Percentiles rank a stretch among this genome's conserved stretches.
These are phyloP conservation scores for Umbelopsis isabellina DNA, from an alignment of 192 early-diverging fungal genomes.

Conservation along the genomic window DNA sequence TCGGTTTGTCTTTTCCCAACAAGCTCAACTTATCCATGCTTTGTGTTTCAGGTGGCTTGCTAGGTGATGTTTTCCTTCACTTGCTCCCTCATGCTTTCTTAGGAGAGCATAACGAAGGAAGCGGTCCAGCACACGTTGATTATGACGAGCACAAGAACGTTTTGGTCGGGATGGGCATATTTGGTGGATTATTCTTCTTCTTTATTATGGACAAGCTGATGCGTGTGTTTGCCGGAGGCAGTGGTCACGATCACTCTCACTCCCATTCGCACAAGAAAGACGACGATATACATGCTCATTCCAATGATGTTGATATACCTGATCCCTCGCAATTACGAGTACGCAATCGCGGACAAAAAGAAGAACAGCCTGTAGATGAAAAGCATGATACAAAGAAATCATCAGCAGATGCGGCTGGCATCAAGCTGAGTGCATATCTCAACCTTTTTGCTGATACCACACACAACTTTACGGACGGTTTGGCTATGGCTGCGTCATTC, in stretches of 20 bases:
- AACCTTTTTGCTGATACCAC: conserved; percentile 84
- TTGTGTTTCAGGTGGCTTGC: conserved; percentile 56
- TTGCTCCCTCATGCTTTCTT: conserved; percentile 78
- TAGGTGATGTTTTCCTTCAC: conserved; percentile 87
- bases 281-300: conserved; percentile 36
- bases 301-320: conserved; percentile 37
- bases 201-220: conserved; percentile 85
- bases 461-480: conserved; percentile 87
- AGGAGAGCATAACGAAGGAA: conserved; percentile 45
- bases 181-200: conserved; percentile 75
- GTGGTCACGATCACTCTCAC: conserved; percentile 62
- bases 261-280: conserved; percentile 46
- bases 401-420: not conserved
- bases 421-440: conserved; percentile 67
- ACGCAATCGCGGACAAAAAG: conserved; percentile 35
- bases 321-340: conserved; percentile 29
- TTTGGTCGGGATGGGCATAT: conserved; percentile 74
- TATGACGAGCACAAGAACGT: conserved; percentile 59
- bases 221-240: conserved; percentile 72
- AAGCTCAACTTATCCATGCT: not conserved
- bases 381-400: conserved; percentile 39
- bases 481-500: conserved; percentile 85
- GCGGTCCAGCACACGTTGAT: conserved; percentile 42
- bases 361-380: conserved; percentile 29
- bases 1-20: no score